Conservation (phyloP, 495 filamentous ascomycete species). For the Penicillium dipodomyicola region DNA sequence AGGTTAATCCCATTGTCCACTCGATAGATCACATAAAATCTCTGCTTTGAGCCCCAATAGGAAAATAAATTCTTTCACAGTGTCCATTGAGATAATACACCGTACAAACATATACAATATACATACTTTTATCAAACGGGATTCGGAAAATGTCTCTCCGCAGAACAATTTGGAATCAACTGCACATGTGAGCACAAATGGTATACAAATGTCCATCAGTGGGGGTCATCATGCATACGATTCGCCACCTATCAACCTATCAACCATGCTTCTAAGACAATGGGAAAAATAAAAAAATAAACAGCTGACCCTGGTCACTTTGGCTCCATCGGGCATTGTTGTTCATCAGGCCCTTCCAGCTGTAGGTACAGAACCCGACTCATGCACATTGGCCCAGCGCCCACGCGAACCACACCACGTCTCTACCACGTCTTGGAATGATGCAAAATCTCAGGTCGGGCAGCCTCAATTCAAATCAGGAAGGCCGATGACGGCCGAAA, state of each 20-base stretch:
- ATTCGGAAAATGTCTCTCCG: neutral
- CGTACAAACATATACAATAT: too few species aligned
- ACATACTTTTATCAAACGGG: too few species aligned
- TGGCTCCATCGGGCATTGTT: constrained; percentile 4
- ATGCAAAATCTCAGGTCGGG: constrained; percentile 13
- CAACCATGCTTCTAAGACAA: constrained; percentile 14
- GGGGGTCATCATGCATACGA: neutral
- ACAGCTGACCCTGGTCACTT: constrained; percentile 13
- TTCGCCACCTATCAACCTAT: constrained; percentile 22
- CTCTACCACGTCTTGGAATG: constrained; percentile 9
- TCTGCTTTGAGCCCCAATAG: neutral
- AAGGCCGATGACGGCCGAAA: neutral
- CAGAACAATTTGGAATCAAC: constrained; percentile 6
- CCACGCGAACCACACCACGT: constrained; percentile 1
- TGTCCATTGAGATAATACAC: neutral
- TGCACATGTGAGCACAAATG: constrained; percentile 3
- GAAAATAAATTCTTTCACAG: neutral
- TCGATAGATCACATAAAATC: neutral
- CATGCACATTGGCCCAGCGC: constrained; percentile 8
- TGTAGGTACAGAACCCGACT: constrained; percentile 25
- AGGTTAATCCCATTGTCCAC: neutral
- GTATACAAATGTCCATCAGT: constrained; percentile 2
- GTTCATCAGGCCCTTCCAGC: constrained; percentile 6
- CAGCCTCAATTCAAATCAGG: constrained; percentile 19
- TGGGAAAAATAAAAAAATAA: neutral